These are phyloP conservation scores for Exophiala sideris DNA, from an alignment of 2,329 filamentous ascomycete species.

Conservation along the genomic window DNA sequence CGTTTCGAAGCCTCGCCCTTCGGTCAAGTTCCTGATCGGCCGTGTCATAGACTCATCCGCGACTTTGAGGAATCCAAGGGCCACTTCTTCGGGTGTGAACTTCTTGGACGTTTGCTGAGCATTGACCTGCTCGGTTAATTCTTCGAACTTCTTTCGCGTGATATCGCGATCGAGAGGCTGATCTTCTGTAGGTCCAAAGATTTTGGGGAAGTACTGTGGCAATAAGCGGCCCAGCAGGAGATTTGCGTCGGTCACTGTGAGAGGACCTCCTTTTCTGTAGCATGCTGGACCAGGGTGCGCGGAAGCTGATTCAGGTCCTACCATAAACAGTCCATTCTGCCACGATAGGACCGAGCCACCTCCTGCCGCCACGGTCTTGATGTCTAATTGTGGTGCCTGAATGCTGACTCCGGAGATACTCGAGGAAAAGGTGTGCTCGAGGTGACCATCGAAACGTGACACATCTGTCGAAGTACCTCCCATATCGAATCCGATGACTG, in stretches of 20 bases:
- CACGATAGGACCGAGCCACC: constrained; percentile 65
- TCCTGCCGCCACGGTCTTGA: constrained; percentile 75
- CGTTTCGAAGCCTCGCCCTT: constrained; percentile 28
- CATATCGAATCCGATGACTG: constrained; percentile 91
- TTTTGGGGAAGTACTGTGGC: constrained; percentile 82
- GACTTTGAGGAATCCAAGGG: constrained; percentile 41
- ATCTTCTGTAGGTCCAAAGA: constrained; percentile 81
- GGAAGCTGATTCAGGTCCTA: constrained; percentile 83
- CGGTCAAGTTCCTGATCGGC: constrained; percentile 31
- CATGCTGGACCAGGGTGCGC: constrained; percentile 88
- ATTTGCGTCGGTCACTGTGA: constrained; percentile 92
- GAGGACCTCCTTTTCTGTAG: constrained; percentile 82
- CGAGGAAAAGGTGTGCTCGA: constrained; percentile 84
- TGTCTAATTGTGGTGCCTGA: constrained; percentile 78
- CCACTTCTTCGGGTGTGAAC: constrained; percentile 36
- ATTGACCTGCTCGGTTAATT: constrained; percentile 45
- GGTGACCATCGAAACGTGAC: constrained; percentile 73
- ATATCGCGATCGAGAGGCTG: constrained; percentile 54
- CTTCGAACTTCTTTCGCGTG: constrained; percentile 38
- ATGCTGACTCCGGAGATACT: constrained; percentile 82
- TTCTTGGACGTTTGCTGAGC: constrained; percentile 29
- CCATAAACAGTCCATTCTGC: constrained; percentile 79
- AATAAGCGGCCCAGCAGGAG: constrained; percentile 68
- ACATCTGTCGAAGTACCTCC: constrained; percentile 83
- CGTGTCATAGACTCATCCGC: constrained; percentile 42